Evolutionary conservation across 306 rosid genomes (phyloP), one percentile per base, ranked within the genome.

Genomic region (Fagus sylvatica): DNA sequence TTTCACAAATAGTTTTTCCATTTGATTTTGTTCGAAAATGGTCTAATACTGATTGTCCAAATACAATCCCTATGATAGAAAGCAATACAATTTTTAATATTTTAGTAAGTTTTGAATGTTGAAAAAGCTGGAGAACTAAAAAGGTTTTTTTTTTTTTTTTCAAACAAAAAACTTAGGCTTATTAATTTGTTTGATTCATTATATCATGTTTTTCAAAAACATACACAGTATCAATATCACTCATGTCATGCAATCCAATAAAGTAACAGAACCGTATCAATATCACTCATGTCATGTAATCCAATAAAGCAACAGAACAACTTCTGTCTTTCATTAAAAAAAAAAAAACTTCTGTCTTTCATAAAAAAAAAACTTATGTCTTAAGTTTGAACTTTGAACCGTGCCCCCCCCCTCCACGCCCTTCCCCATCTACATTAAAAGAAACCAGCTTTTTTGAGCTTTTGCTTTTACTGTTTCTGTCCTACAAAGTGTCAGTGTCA

Each of bases 401-500:
- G 9, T 46, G 51, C 51, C 54, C 48, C 34, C 49, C 36, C 34
- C 12, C 8, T 1, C 80, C 73, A 51, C 34, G 12, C 59, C n/a
- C 6, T 37, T 10, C 28, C 69, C 53, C 65, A 40, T 7, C 41
- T 28, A 70, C 9, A 17, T 22, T 41, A 62, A 40, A 51, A 53
- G 39, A 55, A 30, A 10, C 17, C 59, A 30, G 19, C 42, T 48
- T 12, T 78, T 42, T 28, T 72, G 53, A 51, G 43, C 74, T 62
- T 55, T 6, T 54, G 53, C 80, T 71, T 83, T 74, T 67, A 16
- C 41, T 56, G 76, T 41, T 69, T 65, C 48, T 65, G 66, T 37
- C 83, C 78, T 76, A 66, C 76, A 79, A 76, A 55, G 71, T 39
- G 39, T 60, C 68, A 66, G 57, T 48, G 74, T 66, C 74, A 68